Conservation (phyloP, 148 eudicot species). For the Heliamphora exappendiculata region DNA sequence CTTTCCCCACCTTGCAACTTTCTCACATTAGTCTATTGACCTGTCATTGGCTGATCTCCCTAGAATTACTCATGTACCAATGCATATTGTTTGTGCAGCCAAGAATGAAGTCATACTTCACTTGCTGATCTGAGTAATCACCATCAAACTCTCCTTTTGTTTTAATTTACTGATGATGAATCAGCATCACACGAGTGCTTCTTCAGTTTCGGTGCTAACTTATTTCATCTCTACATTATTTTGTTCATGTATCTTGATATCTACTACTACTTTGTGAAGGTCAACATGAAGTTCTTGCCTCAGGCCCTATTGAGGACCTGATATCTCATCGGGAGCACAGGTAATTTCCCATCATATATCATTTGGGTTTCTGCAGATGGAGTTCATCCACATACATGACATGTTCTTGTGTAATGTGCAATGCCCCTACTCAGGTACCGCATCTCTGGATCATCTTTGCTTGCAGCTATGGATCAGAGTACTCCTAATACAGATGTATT, state of each 20-base stretch:
- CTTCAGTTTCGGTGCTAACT: not conserved
- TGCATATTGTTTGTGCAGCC: not conserved
- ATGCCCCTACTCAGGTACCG: slow-evolving; percentile 61
- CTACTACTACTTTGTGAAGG: slow-evolving; percentile 30
- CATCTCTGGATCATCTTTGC: slow-evolving; percentile 92
- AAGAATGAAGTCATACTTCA: not conserved
- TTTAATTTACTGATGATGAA: not conserved
- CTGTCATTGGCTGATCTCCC: not conserved
- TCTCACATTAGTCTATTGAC: not conserved
- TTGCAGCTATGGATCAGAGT: slow-evolving; percentile 96
- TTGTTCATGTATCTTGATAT: not conserved
- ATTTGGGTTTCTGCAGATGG: not conserved
- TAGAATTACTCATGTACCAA: not conserved
- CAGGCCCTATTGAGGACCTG: slow-evolving; percentile 97
- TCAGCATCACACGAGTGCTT: not conserved
- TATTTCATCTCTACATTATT: not conserved
- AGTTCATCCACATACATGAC: slow-evolving; percentile 2
- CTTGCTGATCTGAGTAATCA: not conserved
- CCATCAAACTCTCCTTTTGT: not conserved
- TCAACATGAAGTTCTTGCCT: slow-evolving; percentile 98
- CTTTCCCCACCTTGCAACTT: not conserved
- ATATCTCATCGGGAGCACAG: slow-evolving; percentile 99
- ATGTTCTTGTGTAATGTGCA: slow-evolving; percentile 9
- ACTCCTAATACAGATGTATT: slow-evolving; percentile 28
- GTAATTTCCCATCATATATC: slow-evolving; percentile 23